Evolutionary conservation across 768 basidiomycete species (phyloP), one percentile per base, ranked within the genome.

Genomic region (Pulveroboletus sp.): DNA sequence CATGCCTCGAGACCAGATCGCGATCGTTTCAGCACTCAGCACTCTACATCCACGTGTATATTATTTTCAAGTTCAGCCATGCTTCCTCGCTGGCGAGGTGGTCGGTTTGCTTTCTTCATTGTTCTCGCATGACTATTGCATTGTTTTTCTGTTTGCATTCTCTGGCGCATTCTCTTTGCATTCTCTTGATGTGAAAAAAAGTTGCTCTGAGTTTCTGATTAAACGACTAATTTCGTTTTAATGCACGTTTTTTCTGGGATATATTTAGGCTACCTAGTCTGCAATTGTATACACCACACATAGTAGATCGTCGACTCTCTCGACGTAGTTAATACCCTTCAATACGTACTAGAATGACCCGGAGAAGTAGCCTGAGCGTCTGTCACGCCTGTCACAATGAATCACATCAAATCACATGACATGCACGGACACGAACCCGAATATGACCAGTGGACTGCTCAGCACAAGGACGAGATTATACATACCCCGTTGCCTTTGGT

Each of bases 231-330:
- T 24, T 35, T 48, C 49, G 25, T n/a, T 56, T 64, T 63, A 54
- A 59, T 62, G 47, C 59, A 47, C 56, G 6, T 64, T 59, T 55
- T 49, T 20, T 43, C n/a, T 27, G 52, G 47, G 40, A 51, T 39
- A 52, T 48, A 52, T 35, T 40, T 50, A 44, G 40, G 17, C 40
- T 42, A 47, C 34, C 19, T 46, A 6, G 20, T 12, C n/a, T n/a
- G n/a, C n/a, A n/a, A n/a, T 31, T 23, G 20, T 35, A 33, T 47
- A 47, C 50, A 37, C 33, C 13, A 20, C 36, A 33, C 51, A 25
- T 27, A 14, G 6, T 37, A 24, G 16, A 25, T 37, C 6, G 34
- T 25, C 34, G 35, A 4, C 9, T 21, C 17, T 1, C 23, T 20
- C 29, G 38, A 35, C 20, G 23, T 43, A 17, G 41, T 33, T 49